Conservation (phyloP, 148 eudicot genomes). For the Suaeda aralocaspica region DNA sequence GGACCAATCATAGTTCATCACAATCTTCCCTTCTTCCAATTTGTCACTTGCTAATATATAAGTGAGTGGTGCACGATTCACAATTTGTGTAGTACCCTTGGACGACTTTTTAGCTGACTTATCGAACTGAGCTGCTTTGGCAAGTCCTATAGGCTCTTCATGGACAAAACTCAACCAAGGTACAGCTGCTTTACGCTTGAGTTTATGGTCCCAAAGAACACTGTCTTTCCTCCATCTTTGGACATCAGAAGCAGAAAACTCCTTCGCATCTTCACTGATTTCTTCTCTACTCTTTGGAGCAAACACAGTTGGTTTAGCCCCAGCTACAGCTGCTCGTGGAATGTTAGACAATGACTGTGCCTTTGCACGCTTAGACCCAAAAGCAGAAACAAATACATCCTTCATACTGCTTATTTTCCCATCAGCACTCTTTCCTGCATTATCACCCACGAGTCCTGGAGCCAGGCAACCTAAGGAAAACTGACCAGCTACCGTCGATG, state of each 20-base stretch:
- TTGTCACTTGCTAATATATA: conserved; percentile 49
- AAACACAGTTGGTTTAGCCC: conserved; percentile 45
- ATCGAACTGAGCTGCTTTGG: conserved; percentile 19
- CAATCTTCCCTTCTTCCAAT: conserved; percentile 42
- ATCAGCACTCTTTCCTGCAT: conserved; percentile 15
- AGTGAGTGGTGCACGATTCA: conserved; percentile 35
- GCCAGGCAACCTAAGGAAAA: conserved; percentile 39
- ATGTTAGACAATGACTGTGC: conserved; percentile 18
- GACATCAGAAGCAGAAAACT: conserved; percentile 35
- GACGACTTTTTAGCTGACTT: conserved; percentile 20
- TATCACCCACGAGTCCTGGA: conserved; percentile 18
- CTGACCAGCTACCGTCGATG: conserved; percentile 22
- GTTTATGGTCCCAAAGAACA: conserved; percentile 44
- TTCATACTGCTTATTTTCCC: conserved; percentile 28
- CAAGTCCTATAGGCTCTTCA: conserved; percentile 30
- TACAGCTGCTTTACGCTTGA: conserved; percentile 46
- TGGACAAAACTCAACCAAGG: conserved; percentile 40
- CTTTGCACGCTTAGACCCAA: conserved; percentile 23
- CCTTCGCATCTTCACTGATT: conserved; percentile 21
- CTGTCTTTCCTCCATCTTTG: conserved; percentile 41
- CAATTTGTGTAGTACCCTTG: conserved; percentile 17
- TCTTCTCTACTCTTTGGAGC: conserved; percentile 28
- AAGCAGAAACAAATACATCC: conserved; percentile 40
- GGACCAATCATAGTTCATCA: conserved; percentile 45
- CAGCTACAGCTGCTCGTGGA: conserved; percentile 53